Evolutionary conservation across 73 alveolate species (phyloP).

Genomic region (Urostyla sp.): DNA sequence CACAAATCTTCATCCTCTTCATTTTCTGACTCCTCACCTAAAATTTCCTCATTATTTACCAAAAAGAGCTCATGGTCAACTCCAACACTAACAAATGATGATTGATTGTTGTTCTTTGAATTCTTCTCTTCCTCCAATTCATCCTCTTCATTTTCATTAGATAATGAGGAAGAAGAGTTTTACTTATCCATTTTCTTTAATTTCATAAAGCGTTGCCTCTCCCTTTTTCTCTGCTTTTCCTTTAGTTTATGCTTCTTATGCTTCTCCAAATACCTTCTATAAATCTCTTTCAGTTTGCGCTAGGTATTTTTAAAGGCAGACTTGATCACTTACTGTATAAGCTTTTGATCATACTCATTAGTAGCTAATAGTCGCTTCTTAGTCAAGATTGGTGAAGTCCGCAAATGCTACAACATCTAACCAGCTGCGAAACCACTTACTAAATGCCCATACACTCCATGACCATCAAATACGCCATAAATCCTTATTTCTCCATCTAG

Average conservation of each 20-base stretch:
- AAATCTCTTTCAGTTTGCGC: conserved; percentile 39
- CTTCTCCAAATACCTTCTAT: conserved; percentile 12
- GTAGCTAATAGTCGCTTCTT: not conserved
- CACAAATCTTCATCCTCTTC: conserved; percentile 47
- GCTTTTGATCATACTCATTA: not conserved
- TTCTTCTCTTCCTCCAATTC: not conserved
- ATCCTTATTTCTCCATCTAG: conserved; percentile 60
- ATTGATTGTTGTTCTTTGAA: not conserved
- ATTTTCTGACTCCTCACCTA: no score
- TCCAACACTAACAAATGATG: not conserved
- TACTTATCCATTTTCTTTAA: not conserved
- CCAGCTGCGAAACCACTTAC: conserved; percentile 74
- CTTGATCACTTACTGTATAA: no score
- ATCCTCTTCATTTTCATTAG: not conserved
- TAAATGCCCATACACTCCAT: conserved; percentile 82
- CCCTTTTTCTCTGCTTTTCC: conserved; percentile 13
- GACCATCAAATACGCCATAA: conserved; percentile 85
- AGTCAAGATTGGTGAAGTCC: no score
- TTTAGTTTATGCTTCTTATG: conserved; percentile 1
- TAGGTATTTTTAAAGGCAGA: conserved; percentile 55
- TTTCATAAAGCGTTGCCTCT: not conserved
- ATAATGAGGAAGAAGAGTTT: not conserved
- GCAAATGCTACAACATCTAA: conserved; percentile 56
- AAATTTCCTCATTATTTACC: conserved; percentile 36
- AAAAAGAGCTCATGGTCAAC: conserved; percentile 20